Percentiles rank a stretch among this genome's conserved stretches.
These are phyloP conservation scores for Avena insularis DNA, from an alignment of 176 grass and related monocot species.

Conservation along the genomic window DNA sequence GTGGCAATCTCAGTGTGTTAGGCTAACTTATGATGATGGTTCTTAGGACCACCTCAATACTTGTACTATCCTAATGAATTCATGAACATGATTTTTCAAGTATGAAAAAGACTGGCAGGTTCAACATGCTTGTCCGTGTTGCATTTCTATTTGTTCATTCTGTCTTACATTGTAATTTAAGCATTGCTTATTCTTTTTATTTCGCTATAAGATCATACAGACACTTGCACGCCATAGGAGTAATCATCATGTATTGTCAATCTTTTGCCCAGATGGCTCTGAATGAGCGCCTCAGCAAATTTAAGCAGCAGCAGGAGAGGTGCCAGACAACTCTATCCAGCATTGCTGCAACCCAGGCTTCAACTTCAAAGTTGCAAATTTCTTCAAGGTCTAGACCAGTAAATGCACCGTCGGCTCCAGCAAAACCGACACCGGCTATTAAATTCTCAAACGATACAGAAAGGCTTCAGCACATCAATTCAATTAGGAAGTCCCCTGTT, in stretches of 20 bases:
- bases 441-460: conserved; percentile 90
- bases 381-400: conserved; percentile 41
- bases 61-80: neutral
- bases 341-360: conserved; percentile 54
- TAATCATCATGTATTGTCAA: neutral
- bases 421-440: conserved; percentile 43
- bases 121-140: neutral
- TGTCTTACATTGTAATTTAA: neutral
- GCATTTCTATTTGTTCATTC: neutral
- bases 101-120: neutral
- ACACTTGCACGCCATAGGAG: neutral
- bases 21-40: neutral
- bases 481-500: conserved; percentile 69
- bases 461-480: conserved; percentile 75
- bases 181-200: neutral
- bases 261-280: conserved; percentile 56
- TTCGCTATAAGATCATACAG: neutral
- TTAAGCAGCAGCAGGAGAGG: conserved; percentile 78
- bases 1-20: neutral
- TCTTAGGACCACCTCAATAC: neutral
- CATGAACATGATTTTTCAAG: neutral
- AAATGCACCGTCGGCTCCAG: conserved; percentile 38
- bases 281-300: conserved; percentile 71
- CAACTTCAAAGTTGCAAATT: conserved; percentile 39
- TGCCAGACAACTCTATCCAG: conserved; percentile 71